A percentile compares a stretch with the other conserved stretches of the same genome.
These are phyloP conservation scores for Tylopilus rubrobrunneus DNA, from an alignment of 768 basidiomycete genomes.

Conservation along the genomic window DNA sequence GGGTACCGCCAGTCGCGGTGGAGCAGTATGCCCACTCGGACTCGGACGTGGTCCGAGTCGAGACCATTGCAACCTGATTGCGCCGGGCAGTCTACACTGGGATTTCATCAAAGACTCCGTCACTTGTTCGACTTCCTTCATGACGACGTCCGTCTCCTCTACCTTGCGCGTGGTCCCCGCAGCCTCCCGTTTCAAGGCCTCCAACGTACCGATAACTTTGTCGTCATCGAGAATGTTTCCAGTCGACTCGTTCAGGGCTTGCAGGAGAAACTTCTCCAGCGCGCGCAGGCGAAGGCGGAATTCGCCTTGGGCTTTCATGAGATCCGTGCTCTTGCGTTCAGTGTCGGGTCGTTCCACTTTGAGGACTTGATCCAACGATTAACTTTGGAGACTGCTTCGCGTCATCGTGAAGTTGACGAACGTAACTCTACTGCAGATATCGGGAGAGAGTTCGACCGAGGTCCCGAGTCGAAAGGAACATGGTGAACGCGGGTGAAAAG, in stretches of 20 bases:
- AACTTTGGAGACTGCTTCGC: conserved; percentile 95
- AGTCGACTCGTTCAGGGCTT: conserved; percentile 93
- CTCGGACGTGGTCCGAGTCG: no score
- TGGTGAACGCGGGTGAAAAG: conserved; percentile 98
- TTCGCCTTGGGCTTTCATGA: conserved; percentile 98
- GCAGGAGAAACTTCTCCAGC: conserved; percentile 86
- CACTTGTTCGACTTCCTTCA: conserved; percentile 95
- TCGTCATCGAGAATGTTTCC: conserved; percentile 99
- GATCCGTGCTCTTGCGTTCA: conserved; percentile 90
- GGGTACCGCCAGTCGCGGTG: no score
- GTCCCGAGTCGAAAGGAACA: conserved; percentile 97
- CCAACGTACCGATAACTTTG: conserved; percentile 94
- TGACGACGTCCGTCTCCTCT: conserved; percentile 92
- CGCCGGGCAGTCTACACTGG: no score
- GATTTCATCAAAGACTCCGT: conserved; percentile 36
- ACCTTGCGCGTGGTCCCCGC: conserved; percentile 95
- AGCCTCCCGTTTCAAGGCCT: conserved; percentile 93
- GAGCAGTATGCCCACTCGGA: no score
- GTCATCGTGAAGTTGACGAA: conserved; percentile 99
- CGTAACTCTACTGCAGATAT: conserved; percentile 95
- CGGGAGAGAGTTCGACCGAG: conserved; percentile 98
- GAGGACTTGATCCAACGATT: conserved; percentile 94
- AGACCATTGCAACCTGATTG: no score
- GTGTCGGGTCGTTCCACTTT: conserved; percentile 97
- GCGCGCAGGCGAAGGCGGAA: conserved; percentile 91